phyloP scores from a whole-genome alignment of 2,329 filamentous ascomycete species.

The Ophiosphaerella herpotricha region DNA sequence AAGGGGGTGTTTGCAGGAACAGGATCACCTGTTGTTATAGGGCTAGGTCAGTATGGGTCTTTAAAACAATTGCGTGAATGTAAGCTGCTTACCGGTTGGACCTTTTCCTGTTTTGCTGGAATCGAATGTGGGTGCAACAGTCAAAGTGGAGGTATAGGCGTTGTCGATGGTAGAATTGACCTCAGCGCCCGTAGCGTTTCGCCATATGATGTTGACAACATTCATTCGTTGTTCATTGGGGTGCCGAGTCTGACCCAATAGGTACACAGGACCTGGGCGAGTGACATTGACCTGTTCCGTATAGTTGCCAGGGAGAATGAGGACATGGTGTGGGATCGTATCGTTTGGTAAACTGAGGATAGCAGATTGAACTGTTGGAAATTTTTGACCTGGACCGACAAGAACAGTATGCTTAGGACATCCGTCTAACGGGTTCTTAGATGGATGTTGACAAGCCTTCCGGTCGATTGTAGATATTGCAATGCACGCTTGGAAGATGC shows the following conservation, averaged over 20 bases:
- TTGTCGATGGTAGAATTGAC: constrained; percentile 59
- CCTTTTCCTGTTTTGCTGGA: constrained; percentile 66
- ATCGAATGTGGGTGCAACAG: constrained; percentile 67
- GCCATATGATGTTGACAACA: constrained; percentile 63
- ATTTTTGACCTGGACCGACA: constrained; percentile 29
- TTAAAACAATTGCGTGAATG: background rate
- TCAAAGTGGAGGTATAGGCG: constrained; percentile 64
- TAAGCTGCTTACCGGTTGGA: constrained; percentile 58
- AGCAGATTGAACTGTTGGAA: constrained; percentile 53
- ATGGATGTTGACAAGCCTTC: constrained; percentile 45
- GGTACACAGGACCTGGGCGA: constrained; percentile 62
- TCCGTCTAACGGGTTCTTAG: constrained; percentile 43
- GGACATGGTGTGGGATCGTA: constrained; percentile 57
- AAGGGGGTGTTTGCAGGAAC: constrained; percentile 66
- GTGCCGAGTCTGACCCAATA: constrained; percentile 62
- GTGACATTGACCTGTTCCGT: constrained; percentile 70
- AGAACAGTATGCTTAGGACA: constrained; percentile 44
- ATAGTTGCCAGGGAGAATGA: constrained; percentile 65
- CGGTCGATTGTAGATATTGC: constrained; percentile 22
- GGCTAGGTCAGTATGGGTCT: background rate
- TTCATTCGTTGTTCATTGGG: constrained; percentile 55
- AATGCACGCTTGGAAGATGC: constrained; percentile 18
- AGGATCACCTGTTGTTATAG: constrained; percentile 37
- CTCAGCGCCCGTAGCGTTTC: constrained; percentile 57
- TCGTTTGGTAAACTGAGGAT: constrained; percentile 54